Conservation (phyloP, 768 basidiomycete genomes). For the Agaricus bisporus region DNA sequence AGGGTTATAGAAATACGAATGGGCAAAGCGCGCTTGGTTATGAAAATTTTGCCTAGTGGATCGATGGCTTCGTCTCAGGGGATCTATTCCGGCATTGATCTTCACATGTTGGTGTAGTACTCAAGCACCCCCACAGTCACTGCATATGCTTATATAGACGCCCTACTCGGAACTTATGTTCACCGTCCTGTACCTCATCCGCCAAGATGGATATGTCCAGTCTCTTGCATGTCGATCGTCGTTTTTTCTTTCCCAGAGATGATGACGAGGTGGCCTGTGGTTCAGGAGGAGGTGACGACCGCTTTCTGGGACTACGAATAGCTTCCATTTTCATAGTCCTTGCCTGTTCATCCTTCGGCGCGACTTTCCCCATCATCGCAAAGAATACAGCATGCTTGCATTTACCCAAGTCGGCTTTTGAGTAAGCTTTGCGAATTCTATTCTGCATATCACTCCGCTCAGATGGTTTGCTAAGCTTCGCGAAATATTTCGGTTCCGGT, state of each 20-base stretch:
- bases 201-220: constrained; percentile 4
- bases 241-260: neutral
- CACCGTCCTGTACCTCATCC: constrained; percentile 10
- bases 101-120: constrained; percentile 24
- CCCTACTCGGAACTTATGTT: neutral
- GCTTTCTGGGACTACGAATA: constrained; percentile 49
- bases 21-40: neutral
- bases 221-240: neutral
- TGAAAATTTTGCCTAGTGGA: neutral
- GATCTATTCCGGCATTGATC: neutral
- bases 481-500: constrained; percentile 88
- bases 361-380: constrained; percentile 69
- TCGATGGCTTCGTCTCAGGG: neutral
- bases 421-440: constrained; percentile 39
- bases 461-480: constrained; percentile 42
- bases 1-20: neutral
- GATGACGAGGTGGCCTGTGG: constrained; percentile 38
- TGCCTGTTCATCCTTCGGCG: constrained; percentile 48
- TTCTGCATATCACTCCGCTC: neutral
- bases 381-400: constrained; percentile 42
- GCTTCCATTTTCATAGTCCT: constrained; percentile 75
- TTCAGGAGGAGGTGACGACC: constrained; percentile 43
- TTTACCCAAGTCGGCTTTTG: constrained; percentile 58
- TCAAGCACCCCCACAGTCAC: constrained; percentile 31
- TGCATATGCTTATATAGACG: constrained; percentile 12